Conservation (phyloP, 73 alveolate species). For the Tetrahymena thermophila region DNA sequence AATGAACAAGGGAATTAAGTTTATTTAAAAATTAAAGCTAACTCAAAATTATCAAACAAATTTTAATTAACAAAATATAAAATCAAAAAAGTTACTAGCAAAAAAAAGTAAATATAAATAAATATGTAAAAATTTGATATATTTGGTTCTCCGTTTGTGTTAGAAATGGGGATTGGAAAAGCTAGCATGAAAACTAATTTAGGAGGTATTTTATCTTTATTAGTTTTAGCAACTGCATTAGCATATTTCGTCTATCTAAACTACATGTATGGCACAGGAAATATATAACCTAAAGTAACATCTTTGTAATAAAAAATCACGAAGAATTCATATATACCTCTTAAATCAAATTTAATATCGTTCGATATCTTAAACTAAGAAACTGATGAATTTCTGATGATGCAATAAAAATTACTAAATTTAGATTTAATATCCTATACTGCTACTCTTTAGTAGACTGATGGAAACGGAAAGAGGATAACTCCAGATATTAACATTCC, state of each 20-base stretch:
- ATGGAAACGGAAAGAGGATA: background rate
- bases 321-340: background rate
- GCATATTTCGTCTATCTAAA: background rate
- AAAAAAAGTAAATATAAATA: no score
- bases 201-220: no score
- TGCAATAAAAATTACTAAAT: background rate
- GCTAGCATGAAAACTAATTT: no score
- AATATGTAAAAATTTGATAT: no score
- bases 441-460: background rate
- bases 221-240: background rate
- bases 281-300: background rate
- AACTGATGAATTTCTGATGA: background rate
- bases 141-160: no score
- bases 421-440: background rate
- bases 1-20: no score
- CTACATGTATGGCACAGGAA: background rate
- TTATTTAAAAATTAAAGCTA: no score
- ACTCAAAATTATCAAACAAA: no score
- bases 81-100: no score
- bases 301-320: background rate
- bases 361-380: background rate
- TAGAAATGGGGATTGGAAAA: no score
- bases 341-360: background rate
- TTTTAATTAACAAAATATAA: no score
- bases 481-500: background rate